Base-by-base conservation (phyloP, 805 yeast species). In the Barnettozyma wickerhamii region DNA sequence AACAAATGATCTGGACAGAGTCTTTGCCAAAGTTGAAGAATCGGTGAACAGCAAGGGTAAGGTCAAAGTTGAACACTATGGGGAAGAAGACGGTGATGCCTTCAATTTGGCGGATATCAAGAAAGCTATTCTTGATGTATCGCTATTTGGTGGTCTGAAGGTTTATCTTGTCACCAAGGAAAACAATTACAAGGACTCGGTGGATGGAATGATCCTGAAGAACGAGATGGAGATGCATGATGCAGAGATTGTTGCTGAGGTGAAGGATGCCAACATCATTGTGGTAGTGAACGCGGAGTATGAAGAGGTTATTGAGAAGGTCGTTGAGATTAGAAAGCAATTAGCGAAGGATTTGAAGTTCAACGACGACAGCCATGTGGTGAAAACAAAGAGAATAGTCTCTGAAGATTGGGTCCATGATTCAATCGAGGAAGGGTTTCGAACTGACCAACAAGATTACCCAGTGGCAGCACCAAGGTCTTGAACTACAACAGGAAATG, bases 201-300 rank as follows among this genome's bases (percentile, higher is more conserved):
- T 42, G 32, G 36, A 30, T 37, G 41, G 21, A 36, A 41, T 17
- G 37, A 43, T 30, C 24, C 47, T 20, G 31, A 46, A 13, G 43
- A 28, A 42, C 6, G 56, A 60, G 21, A 62, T 74, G 13, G 62
- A 64, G 24, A 51, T 58, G 18, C 68, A 74, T 36, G 81, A 77
- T 19, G 85, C 79, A 1, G 60, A 56, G 3, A 33, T 65, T 4
- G 52, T 66, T 0, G 45, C 50, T 3, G 41, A 47, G 1, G 18
- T 69, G 1, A 42, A 38, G 4, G 56, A 58, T 4, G 62, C 71
- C 32, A 63, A 71, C 27, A 52, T 70, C 17, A 62, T 78, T 6
- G 60, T 79, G 13, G 64, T 66, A 13, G 56, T 60, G n/a, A n/a
- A n/a, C n/a, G n/a, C n/a, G 10, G 32, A 41, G n/a, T 37, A 37